Evolutionary conservation across 23 red algal genomes (phyloP), one percentile per base, ranked within the genome.

Genomic region (Gracilaria domingensis): DNA sequence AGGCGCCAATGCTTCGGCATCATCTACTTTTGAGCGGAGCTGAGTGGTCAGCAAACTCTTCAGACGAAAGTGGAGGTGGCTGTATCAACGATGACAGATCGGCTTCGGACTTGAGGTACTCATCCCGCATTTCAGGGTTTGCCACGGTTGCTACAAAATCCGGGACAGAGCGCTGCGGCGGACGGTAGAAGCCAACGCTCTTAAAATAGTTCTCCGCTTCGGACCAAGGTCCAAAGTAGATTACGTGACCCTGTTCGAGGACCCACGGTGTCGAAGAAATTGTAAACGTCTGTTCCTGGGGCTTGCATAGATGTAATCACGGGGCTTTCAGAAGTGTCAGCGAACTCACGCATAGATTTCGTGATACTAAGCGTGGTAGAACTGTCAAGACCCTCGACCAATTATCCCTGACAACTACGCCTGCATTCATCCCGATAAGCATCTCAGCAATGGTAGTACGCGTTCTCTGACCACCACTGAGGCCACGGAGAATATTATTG

Each of bases 401-500:
- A 37, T 93, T 84, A 69, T 98, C 96, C 79, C 95, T 80, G 24
- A 93, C 58, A 11, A 98, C 28, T 29, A 71, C 50, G 48, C 85
- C 79, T 24, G 89, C 80, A 47, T 80, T 77, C 1, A 80, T 53
- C 32, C 80, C 95, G 29, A 93, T 50, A 38, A 79, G 66, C 93
- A 95, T 98, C 56, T 98, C 96, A 30, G 81, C 96, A 66, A 98
- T 95, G 8, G 93, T 98, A 5, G 95, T 93, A 16, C 96, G 65
- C 93, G 95, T 98, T 89, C 85, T 89, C 76, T 98, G 93, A 26
- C 96, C 96, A 32, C 96, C 96, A 79, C 91, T 94, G 42, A 95
- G 72, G 20, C 96, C 96, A 38, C 96, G 84, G 24, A 98, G 73
- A 24, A 84, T 80, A 44, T 94, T n/a, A n/a, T n/a, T n/a, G n/a